phyloP scores from a whole-genome alignment of 2,329 filamentous ascomycete genomes.

The Madurella mycetomatis region DNA sequence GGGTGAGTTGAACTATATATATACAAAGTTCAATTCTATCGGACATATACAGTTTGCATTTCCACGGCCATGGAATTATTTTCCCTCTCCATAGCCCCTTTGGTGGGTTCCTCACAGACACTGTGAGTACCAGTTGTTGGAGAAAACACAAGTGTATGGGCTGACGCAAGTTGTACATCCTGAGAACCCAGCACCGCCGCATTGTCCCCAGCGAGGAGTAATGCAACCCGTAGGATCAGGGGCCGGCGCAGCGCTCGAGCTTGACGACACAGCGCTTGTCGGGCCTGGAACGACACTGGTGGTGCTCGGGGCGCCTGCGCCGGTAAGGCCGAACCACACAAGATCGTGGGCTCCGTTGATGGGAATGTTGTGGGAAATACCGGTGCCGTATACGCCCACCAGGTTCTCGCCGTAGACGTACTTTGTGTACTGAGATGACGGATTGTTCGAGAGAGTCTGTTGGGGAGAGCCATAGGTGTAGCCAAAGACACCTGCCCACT shows the following conservation, averaged over 20 bases:
- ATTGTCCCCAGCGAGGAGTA: constrained; percentile 34
- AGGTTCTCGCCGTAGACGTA: constrained; percentile 34
- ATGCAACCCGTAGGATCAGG: constrained; percentile 15
- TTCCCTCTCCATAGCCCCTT: too few species aligned
- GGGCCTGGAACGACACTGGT: not conserved
- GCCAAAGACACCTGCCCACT: constrained; percentile 45
- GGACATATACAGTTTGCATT: too few species aligned
- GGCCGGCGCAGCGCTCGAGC: constrained; percentile 7
- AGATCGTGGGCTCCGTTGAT: constrained; percentile 32
- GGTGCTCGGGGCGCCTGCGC: constrained; percentile 2
- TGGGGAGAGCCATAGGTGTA: constrained; percentile 24
- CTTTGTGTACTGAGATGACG: constrained; percentile 34
- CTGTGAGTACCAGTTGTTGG: constrained; percentile 40
- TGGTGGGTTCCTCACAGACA: constrained; percentile 30
- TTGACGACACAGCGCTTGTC: not conserved
- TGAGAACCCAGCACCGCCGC: constrained; percentile 34
- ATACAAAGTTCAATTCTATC: too few species aligned
- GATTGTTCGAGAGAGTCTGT: constrained; percentile 31
- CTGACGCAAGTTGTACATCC: constrained; percentile 35
- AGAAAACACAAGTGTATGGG: constrained; percentile 34
- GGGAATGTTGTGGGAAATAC: constrained; percentile 34
- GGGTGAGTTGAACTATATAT: too few species aligned
- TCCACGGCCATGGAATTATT: too few species aligned
- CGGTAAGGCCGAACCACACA: constrained; percentile 34
- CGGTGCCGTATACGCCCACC: constrained; percentile 33